Percentiles rank a stretch among this genome's conserved stretches.
These are phyloP conservation scores for Candida argentea DNA, from an alignment of 805 yeast species.

Conservation along the genomic window DNA sequence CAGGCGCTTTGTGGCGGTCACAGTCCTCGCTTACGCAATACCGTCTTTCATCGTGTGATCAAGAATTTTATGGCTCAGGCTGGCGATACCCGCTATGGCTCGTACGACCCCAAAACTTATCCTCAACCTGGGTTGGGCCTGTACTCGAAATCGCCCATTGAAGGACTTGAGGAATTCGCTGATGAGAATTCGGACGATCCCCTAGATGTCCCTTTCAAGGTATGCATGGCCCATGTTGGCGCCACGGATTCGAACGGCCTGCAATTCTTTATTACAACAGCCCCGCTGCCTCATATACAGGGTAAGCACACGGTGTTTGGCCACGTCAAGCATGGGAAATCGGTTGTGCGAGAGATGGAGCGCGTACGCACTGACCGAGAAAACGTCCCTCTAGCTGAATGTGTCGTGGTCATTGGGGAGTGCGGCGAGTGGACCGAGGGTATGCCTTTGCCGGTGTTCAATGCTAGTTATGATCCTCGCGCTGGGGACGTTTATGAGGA, in stretches of 20 bases:
- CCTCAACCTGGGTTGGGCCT: conserved; percentile 21
- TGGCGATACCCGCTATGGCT: conserved; percentile 46
- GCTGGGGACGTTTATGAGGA: conserved; percentile 73
- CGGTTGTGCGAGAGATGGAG: conserved; percentile 60
- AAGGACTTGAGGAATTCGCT: conserved; percentile 24
- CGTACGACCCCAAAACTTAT: conserved; percentile 7
- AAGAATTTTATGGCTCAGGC: conserved; percentile 65
- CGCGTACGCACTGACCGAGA: conserved; percentile 30
- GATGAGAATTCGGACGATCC: conserved; percentile 47
- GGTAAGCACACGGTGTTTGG: conserved; percentile 79
- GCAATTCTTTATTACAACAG: conserved; percentile 65
- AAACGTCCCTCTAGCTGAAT: conserved; percentile 29
- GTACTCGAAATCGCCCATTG: conserved; percentile 21
- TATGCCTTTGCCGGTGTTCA: conserved; percentile 46
- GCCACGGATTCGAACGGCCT: conserved; percentile 40
- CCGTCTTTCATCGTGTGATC: conserved; percentile 51
- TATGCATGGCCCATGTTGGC: conserved; percentile 61
- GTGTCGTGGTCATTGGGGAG: conserved; percentile 37
- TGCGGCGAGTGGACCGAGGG: conserved; percentile 56
- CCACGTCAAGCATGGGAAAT: conserved; percentile 53
- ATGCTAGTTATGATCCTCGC: conserved; percentile 49
- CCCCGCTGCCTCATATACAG: conserved; percentile 60
- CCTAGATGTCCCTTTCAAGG: conserved; percentile 36
- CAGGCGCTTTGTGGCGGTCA: conserved; percentile 31
- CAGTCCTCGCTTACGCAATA: conserved; percentile 27